Conservation (phyloP, 108 stramenopile species). For the Nitzschia sp. region DNA sequence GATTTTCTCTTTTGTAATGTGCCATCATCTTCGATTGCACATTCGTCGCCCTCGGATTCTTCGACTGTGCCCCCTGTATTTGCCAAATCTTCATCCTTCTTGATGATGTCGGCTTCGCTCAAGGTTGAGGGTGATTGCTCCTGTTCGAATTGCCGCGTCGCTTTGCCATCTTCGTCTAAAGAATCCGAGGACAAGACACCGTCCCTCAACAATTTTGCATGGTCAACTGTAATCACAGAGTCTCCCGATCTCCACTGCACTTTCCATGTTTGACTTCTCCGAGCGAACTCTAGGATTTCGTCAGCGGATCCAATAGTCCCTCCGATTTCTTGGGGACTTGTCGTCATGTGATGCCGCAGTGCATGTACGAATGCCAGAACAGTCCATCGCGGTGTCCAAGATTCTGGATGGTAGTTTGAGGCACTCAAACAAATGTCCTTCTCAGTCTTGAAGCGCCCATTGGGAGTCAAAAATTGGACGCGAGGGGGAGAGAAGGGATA, state of each 20-base stretch:
- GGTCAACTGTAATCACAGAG: slow-evolving; percentile 22
- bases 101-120: too few relatives aligned
- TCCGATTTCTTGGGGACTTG: slow-evolving; percentile 80
- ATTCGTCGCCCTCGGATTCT: too few relatives aligned
- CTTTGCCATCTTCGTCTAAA: not conserved
- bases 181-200: slow-evolving; percentile 12
- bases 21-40: too few relatives aligned
- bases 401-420: slow-evolving; percentile 85
- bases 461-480: slow-evolving; percentile 84
- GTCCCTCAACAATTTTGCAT: slow-evolving; percentile 21
- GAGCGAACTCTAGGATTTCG: slow-evolving; percentile 46
- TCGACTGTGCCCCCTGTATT: too few relatives aligned
- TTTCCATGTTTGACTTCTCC: slow-evolving; percentile 56
- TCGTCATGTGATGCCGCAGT: slow-evolving; percentile 83
- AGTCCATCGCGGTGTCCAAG: slow-evolving; percentile 89
- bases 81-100: too few relatives aligned
- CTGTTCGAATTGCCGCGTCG: too few relatives aligned
- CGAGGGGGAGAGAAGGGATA: slow-evolving; percentile 88
- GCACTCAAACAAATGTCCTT: slow-evolving; percentile 87
- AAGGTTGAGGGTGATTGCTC: too few relatives aligned
- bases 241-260: slow-evolving; percentile 20
- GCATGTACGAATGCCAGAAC: slow-evolving; percentile 69
- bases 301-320: slow-evolving; percentile 54
- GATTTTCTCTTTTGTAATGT: too few relatives aligned
- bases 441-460: slow-evolving; percentile 73